A percentile compares a stretch with the other conserved stretches of the same genome.
These are phyloP conservation scores for Bretziella fagacearum DNA, from an alignment of 2,329 filamentous ascomycete species.

Conservation along the genomic window DNA sequence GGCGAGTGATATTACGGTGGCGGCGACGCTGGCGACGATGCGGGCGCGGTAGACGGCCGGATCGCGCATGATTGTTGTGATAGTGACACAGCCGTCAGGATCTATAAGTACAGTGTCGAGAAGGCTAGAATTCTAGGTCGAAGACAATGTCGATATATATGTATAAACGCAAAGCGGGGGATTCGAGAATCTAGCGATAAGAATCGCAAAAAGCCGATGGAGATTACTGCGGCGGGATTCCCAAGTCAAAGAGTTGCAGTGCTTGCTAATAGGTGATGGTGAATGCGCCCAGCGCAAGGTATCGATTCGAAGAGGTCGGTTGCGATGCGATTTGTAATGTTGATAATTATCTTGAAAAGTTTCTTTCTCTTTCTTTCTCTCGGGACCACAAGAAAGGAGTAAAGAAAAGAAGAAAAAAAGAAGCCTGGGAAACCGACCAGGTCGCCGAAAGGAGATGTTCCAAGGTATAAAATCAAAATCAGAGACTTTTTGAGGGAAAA, in stretches of 20 bases:
- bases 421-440: neutral
- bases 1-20: slow-evolving; percentile 68
- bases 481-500: neutral
- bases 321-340: neutral
- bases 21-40: slow-evolving; percentile 67
- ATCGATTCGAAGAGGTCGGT: neutral
- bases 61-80: slow-evolving; percentile 25
- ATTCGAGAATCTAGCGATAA: neutral
- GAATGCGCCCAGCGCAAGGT: neutral
- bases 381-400: too few relatives aligned
- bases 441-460: neutral
- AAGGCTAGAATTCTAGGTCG: too few relatives aligned
- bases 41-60: slow-evolving; percentile 44
- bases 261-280: too few relatives aligned
- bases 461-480: neutral
- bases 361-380: too few relatives aligned
- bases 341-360: neutral
- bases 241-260: too few relatives aligned
- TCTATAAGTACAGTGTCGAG: too few relatives aligned
- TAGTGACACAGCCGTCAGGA: too few relatives aligned
- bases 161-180: neutral
- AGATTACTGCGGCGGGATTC: neutral
- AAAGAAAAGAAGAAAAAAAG: neutral
- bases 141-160: too few relatives aligned
- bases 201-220: neutral